Base-by-base conservation (phyloP, 495 filamentous ascomycete species). In the Hypoxylon fuscum region DNA sequence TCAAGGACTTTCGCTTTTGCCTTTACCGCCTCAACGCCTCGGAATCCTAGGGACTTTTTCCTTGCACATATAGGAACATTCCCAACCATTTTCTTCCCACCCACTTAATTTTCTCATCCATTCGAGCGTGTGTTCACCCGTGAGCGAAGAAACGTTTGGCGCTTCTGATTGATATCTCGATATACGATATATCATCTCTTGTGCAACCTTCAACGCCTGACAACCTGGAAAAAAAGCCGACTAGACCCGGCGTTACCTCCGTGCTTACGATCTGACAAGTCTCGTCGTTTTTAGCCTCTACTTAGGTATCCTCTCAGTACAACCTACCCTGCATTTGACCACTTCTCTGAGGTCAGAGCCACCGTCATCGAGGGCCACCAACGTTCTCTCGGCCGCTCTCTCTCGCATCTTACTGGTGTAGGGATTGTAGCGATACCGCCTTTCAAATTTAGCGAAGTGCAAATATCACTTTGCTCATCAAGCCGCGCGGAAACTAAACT, bases 221-320 rank as follows among this genome's bases (percentile, higher is more conserved):
- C 45, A 58, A n/a, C n/a, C n/a, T n/a, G n/a, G n/a, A n/a, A n/a
- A n/a, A n/a, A 63, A 53, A 47, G 54, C 64, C 64, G 64, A 68
- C 35, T 59, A 62, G 62, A 63, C 40, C 64, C 64, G 64, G 47
- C 17, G 44, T 49, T 44, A 49, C 54, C 54, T 62, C 54, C 53
- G 47, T 56, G 64, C 58, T 68, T 63, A 58, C 64, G 38, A 60
- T 63, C 59, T 68, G 59, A 68, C 64, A 56, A 51, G 54, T 55
- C 54, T 59, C 42, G 50, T 68, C 59, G 59, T 56, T 66, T 66
- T 61, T 66, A 61, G 53, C 57, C 52, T 59, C 55, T 56, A n/a
- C 38, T 37, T 55, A n/a, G n/a, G n/a, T n/a, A 45, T 57, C 49
- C 34, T 55, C 46, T 21, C 38, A 55, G 57, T 61, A 57, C 52